Evolutionary conservation across 2,329 filamentous ascomycete genomes (phyloP).

Genomic region (Endothia cerciana): DNA sequence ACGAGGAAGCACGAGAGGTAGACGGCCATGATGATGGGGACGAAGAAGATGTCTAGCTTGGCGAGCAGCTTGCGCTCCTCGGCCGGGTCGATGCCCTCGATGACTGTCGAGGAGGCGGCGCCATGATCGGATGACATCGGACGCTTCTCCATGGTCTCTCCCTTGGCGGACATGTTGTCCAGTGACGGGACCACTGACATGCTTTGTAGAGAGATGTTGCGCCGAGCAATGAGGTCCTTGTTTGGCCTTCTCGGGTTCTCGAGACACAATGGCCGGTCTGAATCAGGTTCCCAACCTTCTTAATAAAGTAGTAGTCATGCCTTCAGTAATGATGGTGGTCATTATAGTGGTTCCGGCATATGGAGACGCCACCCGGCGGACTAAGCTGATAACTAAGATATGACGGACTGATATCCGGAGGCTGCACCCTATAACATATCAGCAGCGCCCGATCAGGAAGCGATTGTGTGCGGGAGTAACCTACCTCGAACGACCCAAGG

Average conservation of each 20-base stretch:
- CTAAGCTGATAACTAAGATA: background rate
- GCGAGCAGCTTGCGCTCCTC: conserved; percentile 62
- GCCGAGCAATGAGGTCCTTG: background rate
- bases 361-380: background rate
- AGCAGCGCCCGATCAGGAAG: background rate
- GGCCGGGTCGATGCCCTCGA: conserved; percentile 25
- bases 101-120: background rate
- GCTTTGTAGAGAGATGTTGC: background rate
- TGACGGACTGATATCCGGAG: background rate
- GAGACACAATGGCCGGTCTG: background rate
- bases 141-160: conserved; percentile 4
- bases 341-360: conserved; percentile 1
- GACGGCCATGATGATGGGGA: conserved; percentile 69
- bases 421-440: background rate
- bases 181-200: conserved; percentile 12
- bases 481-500: no score
- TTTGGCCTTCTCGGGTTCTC: background rate
- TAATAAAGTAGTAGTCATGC: background rate
- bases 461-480: no score
- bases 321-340: background rate
- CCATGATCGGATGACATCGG: background rate
- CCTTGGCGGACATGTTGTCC: conserved; percentile 12
- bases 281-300: no score
- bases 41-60: conserved; percentile 66
- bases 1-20: conserved; percentile 80